These are phyloP conservation scores for Myxozyma vanderwaltii DNA, from an alignment of 805 yeast species.

Conservation along the genomic window DNA sequence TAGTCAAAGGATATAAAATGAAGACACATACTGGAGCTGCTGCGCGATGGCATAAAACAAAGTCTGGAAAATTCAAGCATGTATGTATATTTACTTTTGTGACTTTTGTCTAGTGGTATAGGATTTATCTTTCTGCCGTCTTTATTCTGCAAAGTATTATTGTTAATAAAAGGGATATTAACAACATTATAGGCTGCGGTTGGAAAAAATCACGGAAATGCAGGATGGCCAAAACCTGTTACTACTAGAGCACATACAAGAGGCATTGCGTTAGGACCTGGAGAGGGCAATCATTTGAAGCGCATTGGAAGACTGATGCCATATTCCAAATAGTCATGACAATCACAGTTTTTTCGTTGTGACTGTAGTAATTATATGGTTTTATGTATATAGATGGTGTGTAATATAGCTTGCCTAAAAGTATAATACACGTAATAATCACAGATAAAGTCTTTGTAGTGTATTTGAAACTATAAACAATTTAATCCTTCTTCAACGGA, in stretches of 20 bases:
- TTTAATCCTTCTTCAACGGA: constrained; percentile 83
- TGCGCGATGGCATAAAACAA: constrained; percentile 27
- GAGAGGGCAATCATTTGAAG: constrained; percentile 27
- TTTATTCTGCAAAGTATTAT: not conserved
- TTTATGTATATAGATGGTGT: not conserved
- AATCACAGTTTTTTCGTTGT: too few species aligned
- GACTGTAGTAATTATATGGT: too few species aligned
- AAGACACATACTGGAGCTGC: constrained; percentile 33
- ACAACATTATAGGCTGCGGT: constrained; percentile 19
- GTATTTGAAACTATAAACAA: not conserved
- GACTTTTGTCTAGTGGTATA: not conserved
- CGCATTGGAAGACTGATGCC: constrained; percentile 22
- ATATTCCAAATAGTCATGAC: constrained; percentile 21
- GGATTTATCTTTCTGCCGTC: too few species aligned
- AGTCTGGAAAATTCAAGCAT: constrained; percentile 30
- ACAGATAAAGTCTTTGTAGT: too few species aligned
- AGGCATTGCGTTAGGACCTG: constrained; percentile 22
- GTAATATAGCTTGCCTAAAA: too few species aligned
- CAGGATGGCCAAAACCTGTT: constrained; percentile 22
- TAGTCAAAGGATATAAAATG: constrained; percentile 23
- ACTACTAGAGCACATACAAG: constrained; percentile 13
- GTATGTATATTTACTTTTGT: constrained; percentile 11
- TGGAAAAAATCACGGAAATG: constrained; percentile 28
- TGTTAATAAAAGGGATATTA: not conserved
- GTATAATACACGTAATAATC: not conserved